Base-by-base conservation (phyloP, 257 asterid genomes). In the Solanum etuberosum region DNA sequence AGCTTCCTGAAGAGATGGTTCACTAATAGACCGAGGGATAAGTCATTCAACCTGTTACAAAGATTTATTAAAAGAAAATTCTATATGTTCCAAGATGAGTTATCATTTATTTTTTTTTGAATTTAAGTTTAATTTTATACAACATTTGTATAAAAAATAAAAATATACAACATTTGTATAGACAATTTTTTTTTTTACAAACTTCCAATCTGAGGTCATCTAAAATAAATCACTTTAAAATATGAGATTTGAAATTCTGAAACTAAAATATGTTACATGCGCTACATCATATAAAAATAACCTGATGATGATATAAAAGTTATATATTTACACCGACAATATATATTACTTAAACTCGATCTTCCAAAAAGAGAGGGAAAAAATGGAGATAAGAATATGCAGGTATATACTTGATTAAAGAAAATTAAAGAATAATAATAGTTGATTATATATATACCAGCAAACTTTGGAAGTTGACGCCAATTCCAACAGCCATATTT, bases 381-480 rank as follows among this genome's bases (percentile, higher is more conserved):
- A 48, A 48, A 48, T 48, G 57, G 57, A 48, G 57, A 48, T 48
- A 5, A 43, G 51, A 43, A 43, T 43, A 3, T 43, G 51, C 16
- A 43, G 51, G 37, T 34, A 31, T 31, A 42, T 42, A 63, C 13
- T 63, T 14, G 21, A 25, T 65, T 15, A 65, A 67, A 67, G 21
- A 27, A 27, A 27, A 67, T 72, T 34, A 20, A 18, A 72, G 15
- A 32, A 72, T 11, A 32, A 14, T 20, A 10, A n/a, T 6, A 23
- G 7, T 37, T 37, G 1, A 37, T 25, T 14, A 16, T 32, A 32
- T 71, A 23, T 73, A 37, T 40, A 77, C 83, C 83, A 77, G 35
- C 83, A 77, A 77, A 77, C 83, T 77, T 77, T 23, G 61, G 61
- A 42, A 40, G 61, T 76, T 38, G 83, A 76, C 83, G 57, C 83